A percentile compares a stretch with the other conserved stretches of the same genome.
These are phyloP conservation scores for Saccharomycopsis selenospora DNA, from an alignment of 805 yeast species.

Conservation along the genomic window DNA sequence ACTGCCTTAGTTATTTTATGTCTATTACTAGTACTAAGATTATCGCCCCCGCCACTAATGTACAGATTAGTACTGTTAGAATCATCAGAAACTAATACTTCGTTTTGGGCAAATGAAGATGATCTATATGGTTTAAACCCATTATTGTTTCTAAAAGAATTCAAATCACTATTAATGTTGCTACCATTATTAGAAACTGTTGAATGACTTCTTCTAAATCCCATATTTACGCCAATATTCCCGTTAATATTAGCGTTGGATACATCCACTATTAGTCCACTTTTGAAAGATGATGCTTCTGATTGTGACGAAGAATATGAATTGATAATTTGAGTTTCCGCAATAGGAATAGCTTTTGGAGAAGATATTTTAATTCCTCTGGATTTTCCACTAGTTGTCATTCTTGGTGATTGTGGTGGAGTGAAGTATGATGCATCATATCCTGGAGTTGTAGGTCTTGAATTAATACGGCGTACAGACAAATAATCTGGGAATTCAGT, in stretches of 20 bases:
- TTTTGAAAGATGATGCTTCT: conserved; percentile 12
- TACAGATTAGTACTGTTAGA: not conserved
- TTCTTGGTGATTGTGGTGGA: conserved; percentile 9
- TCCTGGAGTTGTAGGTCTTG: conserved; percentile 10
- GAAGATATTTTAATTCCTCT: conserved; percentile 12
- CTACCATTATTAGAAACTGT: not conserved
- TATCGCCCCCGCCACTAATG: not conserved
- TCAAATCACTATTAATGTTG: not conserved
- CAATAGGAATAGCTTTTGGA: conserved; percentile 17
- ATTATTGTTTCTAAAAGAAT: not conserved
- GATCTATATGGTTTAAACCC: not conserved
- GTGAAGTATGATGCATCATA: not conserved
- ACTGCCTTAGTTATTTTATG: not conserved
- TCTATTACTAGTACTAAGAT: not conserved
- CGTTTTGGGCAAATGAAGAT: not conserved
- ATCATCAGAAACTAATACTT: not conserved
- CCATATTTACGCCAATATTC: too few relatives aligned
- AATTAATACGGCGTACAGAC: not conserved
- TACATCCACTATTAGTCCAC: conserved; percentile 1
- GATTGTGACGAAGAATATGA: conserved; percentile 12
- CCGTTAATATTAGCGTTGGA: not conserved
- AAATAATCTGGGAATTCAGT: not conserved
- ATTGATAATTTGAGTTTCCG: conserved; percentile 5
- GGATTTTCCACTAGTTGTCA: not conserved
- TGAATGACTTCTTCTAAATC: not conserved